A percentile compares a stretch with the other conserved stretches of the same genome.
phyloP scores from a whole-genome alignment of 169 alveolate genomes.

The Babesia bigemina region DNA sequence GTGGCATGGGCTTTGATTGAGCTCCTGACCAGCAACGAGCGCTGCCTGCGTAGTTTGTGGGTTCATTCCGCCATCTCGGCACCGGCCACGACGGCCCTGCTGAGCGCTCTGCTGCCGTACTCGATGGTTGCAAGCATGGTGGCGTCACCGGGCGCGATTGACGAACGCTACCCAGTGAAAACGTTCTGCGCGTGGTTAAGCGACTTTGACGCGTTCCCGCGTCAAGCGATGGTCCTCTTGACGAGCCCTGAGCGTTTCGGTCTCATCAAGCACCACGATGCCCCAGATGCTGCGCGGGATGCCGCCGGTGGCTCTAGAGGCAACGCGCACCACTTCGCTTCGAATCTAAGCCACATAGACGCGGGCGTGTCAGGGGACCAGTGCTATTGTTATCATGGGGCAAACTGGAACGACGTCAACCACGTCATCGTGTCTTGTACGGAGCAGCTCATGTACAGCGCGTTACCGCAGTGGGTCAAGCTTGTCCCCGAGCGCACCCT shows the following conservation, averaged over 20 bases:
- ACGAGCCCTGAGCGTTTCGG: conserved; percentile 67
- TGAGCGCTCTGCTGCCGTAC: conserved; percentile 69
- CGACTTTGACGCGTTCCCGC: conserved; percentile 69
- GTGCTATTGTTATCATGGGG: conserved; percentile 37
- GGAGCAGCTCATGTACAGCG: conserved; percentile 35
- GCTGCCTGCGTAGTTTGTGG: conserved; percentile 73
- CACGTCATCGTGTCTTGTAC: conserved; percentile 54
- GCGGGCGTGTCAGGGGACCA: conserved; percentile 22
- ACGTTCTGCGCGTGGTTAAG: conserved; percentile 65
- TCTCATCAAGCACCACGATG: conserved; percentile 67
- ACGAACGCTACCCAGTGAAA: conserved; percentile 41
- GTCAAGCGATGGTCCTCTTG: conserved; percentile 62
- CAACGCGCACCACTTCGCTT: background rate
- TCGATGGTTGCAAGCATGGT: conserved; percentile 61
- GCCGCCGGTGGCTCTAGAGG: background rate
- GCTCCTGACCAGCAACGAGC: conserved; percentile 67
- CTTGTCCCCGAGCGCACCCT: conserved; percentile 15
- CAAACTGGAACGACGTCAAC: conserved; percentile 48
- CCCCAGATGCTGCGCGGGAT: background rate
- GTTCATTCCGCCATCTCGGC: conserved; percentile 70
- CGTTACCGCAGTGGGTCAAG: conserved; percentile 41
- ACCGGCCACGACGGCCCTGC: conserved; percentile 56
- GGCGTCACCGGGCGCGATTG: conserved; percentile 37
- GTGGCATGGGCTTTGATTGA: conserved; percentile 75
- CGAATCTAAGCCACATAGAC: conserved; percentile 28